Conservation (phyloP, 768 basidiomycete species). For the Leucogyrophana mollusca region DNA sequence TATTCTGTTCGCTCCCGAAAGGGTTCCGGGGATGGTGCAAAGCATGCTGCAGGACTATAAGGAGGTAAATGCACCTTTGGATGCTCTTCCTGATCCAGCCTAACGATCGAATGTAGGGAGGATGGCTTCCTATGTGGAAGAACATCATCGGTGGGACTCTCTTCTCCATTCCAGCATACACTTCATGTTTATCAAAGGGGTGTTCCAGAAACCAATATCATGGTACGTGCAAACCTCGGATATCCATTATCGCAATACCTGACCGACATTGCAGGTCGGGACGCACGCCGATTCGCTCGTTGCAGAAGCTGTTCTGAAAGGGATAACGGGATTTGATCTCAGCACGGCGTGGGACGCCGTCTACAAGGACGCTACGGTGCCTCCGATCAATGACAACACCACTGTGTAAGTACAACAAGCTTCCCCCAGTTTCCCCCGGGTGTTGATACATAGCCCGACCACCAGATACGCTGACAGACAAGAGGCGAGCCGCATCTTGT, state of each 20-base stretch:
- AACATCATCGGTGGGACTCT: constrained; percentile 60
- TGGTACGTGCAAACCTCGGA: constrained; percentile 39
- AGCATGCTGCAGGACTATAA: constrained; percentile 81
- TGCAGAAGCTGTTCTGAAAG: constrained; percentile 70
- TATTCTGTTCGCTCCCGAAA: constrained; percentile 73
- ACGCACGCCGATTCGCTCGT: constrained; percentile 81
- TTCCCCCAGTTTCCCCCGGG: not conserved
- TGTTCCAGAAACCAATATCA: constrained; percentile 71
- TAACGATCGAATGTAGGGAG: constrained; percentile 40
- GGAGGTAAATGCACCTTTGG: constrained; percentile 40
- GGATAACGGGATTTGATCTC: constrained; percentile 59
- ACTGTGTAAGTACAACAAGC: constrained; percentile 43
- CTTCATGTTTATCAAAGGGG: not conserved
- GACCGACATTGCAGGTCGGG: constrained; percentile 47
- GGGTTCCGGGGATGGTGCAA: constrained; percentile 70
- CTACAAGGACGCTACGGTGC: constrained; percentile 66
- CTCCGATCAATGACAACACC: constrained; percentile 54
- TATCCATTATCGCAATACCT: not conserved
- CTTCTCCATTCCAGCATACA: not conserved
- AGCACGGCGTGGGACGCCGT: constrained; percentile 73
- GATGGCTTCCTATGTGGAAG: constrained; percentile 92
- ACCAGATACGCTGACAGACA: constrained; percentile 68
- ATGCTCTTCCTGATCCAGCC: not conserved
- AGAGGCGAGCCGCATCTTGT: constrained; percentile 43
- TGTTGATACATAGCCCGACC: constrained; percentile 1